Evolutionary conservation across 2,329 filamentous ascomycete species (phyloP), one percentile per base, ranked within the genome.

Genomic region (Colletotrichum trifolii): DNA sequence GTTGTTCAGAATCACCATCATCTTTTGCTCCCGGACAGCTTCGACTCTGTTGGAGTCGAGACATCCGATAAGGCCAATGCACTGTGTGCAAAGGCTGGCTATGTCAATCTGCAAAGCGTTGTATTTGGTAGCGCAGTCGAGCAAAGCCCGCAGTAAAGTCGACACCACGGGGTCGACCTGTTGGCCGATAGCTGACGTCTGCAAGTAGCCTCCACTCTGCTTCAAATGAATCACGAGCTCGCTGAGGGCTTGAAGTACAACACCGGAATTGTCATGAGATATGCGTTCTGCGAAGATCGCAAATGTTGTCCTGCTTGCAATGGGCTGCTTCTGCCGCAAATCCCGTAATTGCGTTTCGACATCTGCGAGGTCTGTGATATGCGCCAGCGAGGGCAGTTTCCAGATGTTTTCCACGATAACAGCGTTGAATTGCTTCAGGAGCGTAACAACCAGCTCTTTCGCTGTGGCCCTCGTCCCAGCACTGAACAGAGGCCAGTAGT

Each of bases 1-100:
- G 74, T 99, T 98, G 54, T 92, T 91, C 42, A 94, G 79, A 54
- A 98, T 89, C 33, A 98, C 87, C 57, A 97, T 91, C n/a, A 93
- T 91, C 68, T 87, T 89, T 70, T 93, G 91, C 71, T 92, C 90
- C 62, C 92, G 87, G 10, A 91, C 85, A 1, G 88, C 88, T 72
- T 99, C 96, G 2, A 97, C 87, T 64, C 92, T 89, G 72, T 97
- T 97, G 1, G 95, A 91, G 75, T 99, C 96, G 25, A 99, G 81
- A 69, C 94, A 97, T 7, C 96, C 96, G 57, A 99, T 89, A 17
- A 96, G 84, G 0, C 96, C 96, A 43, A 99, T 83, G 69, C 93
- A 96, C 72, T 91, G 88, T 12, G 93, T 91, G 67, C 92, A 93
- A 3, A 96, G 82, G 15, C 87, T 82, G 54, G 89, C 85, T 59